Evolutionary conservation across 2,329 filamentous ascomycete species (phyloP).

Genomic region (Colletotrichum eremochloae): DNA sequence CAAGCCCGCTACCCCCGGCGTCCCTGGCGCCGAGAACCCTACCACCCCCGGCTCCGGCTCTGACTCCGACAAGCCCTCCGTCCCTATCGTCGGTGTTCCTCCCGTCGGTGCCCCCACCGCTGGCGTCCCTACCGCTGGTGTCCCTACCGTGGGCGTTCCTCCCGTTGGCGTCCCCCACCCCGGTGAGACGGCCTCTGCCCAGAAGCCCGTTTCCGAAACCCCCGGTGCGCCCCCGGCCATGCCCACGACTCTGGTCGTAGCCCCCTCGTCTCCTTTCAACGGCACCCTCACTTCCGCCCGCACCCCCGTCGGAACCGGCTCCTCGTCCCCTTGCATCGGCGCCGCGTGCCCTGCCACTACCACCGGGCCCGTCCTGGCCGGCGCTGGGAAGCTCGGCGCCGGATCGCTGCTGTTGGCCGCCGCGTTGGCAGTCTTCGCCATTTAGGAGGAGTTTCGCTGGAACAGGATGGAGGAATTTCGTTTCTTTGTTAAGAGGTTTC

Average conservation of each 20-base stretch:
- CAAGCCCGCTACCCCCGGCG: slow-evolving; percentile 11
- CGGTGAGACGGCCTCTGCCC: slow-evolving; percentile 12
- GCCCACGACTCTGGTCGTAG: slow-evolving; percentile 33
- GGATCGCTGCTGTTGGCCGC: slow-evolving; percentile 18
- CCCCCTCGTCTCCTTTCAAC: slow-evolving; percentile 31
- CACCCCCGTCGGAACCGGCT: slow-evolving; percentile 24
- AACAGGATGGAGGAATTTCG: not conserved
- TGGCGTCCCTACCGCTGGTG: too few relatives aligned
- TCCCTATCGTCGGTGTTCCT: not conserved
- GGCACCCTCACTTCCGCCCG: slow-evolving; percentile 26
- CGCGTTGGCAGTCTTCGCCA: slow-evolving; percentile 15
- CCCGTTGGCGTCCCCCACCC: slow-evolving; percentile 6
- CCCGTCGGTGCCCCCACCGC: not conserved
- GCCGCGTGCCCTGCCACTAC: slow-evolving; percentile 35
- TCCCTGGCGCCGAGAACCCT: slow-evolving; percentile 15
- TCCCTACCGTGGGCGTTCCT: not conserved
- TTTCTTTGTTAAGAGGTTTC: slow-evolving; percentile 11
- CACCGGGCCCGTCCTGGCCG: slow-evolving; percentile 32
- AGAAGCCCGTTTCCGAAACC: slow-evolving; percentile 19
- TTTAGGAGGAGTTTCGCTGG: not conserved
- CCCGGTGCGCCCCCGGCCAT: slow-evolving; percentile 6
- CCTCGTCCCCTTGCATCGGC: slow-evolving; percentile 22
- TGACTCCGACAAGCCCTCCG: slow-evolving; percentile 47
- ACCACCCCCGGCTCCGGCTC: slow-evolving; percentile 47
- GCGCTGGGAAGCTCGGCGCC: slow-evolving; percentile 26